A percentile compares a stretch with the other conserved stretches of the same genome.
Conservation (phyloP, 1,284 basidiomycete species). For the Pyrrhoderma noxium region DNA sequence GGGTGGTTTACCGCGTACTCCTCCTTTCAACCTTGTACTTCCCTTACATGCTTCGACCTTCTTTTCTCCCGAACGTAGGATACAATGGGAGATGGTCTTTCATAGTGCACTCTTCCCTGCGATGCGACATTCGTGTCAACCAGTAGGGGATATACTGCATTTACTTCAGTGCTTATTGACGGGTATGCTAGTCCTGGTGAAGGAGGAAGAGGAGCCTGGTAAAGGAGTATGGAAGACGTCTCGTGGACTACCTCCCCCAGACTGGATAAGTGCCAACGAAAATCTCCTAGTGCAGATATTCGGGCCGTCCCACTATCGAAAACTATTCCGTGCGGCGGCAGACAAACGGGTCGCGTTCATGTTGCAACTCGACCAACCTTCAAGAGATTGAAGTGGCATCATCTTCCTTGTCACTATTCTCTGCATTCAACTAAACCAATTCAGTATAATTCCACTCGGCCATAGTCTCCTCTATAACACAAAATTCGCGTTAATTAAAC, state of each 20-base stretch:
- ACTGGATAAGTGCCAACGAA: slow-evolving; percentile 69
- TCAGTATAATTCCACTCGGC: too few species aligned
- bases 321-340: slow-evolving; percentile 61
- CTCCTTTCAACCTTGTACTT: slow-evolving; percentile 61
- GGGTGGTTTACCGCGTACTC: slow-evolving; percentile 65
- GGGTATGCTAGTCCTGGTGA: slow-evolving; percentile 67
- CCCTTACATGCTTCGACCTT: slow-evolving; percentile 73
- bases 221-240: slow-evolving; percentile 63
- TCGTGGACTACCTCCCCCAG: slow-evolving; percentile 64
- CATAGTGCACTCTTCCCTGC: slow-evolving; percentile 75
- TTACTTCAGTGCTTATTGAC: slow-evolving; percentile 76
- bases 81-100: slow-evolving; percentile 85
- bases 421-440: too few species aligned
- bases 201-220: slow-evolving; percentile 57
- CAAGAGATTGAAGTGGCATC: neutral
- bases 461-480: too few species aligned
- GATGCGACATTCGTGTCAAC: slow-evolving; percentile 66
- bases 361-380: slow-evolving; percentile 29
- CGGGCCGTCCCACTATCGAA: slow-evolving; percentile 59
- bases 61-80: slow-evolving; percentile 71
- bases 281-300: slow-evolving; percentile 59
- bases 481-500: too few species aligned
- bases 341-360: slow-evolving; percentile 66
- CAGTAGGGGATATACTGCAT: slow-evolving; percentile 69
- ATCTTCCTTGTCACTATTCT: too few species aligned